phyloP scores from a whole-genome alignment of 345 rosid genomes.

The Populus ilicifolia region DNA sequence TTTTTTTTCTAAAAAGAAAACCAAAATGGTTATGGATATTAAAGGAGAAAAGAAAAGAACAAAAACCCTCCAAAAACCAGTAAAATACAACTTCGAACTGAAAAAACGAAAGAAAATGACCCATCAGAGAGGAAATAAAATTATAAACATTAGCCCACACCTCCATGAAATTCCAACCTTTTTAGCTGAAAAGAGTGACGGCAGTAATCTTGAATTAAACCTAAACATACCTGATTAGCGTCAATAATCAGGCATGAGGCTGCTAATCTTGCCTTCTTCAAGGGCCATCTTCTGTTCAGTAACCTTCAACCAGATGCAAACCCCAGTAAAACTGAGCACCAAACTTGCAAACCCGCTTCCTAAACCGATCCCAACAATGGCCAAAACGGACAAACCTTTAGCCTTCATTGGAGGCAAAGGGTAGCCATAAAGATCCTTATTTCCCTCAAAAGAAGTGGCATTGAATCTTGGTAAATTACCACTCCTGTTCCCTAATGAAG shows the following conservation, averaged over 20 bases:
- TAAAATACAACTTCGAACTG: slow-evolving; percentile 3
- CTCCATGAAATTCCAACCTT: background rate
- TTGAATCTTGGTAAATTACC: slow-evolving; percentile 69
- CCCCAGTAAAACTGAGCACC: slow-evolving; percentile 83
- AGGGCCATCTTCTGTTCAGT: slow-evolving; percentile 64
- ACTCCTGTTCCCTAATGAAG: slow-evolving; percentile 52
- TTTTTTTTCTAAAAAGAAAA: background rate
- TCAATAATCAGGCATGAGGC: slow-evolving; percentile 72
- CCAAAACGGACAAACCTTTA: slow-evolving; percentile 65
- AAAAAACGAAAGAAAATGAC: background rate
- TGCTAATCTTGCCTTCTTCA: slow-evolving; percentile 74
- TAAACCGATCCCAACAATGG: slow-evolving; percentile 94
- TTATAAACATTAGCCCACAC: background rate
- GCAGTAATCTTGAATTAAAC: background rate
- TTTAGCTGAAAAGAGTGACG: too few relatives aligned
- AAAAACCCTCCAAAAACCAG: slow-evolving; percentile 8
- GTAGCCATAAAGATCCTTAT: slow-evolving; percentile 78
- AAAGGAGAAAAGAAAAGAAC: background rate
- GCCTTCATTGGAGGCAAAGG: slow-evolving; percentile 64
- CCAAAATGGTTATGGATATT: background rate
- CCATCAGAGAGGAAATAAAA: background rate
- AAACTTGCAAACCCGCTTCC: slow-evolving; percentile 89
- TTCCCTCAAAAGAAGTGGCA: slow-evolving; percentile 63
- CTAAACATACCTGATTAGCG: background rate
- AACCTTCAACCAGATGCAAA: slow-evolving; percentile 79